phyloP scores from a whole-genome alignment of 2,329 filamentous ascomycete genomes.

The Blastomyces percursus region DNA sequence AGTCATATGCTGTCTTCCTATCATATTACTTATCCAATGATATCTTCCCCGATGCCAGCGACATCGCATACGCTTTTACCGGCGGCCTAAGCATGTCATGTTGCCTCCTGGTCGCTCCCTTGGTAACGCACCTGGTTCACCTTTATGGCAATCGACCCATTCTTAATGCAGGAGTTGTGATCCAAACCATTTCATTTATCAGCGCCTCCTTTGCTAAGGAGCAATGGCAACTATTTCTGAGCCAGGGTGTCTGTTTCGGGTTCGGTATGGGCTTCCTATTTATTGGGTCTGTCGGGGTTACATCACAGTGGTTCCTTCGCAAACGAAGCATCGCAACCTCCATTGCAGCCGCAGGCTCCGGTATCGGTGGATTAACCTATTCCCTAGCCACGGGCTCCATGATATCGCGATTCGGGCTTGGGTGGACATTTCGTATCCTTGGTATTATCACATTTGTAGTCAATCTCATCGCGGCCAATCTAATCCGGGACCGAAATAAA shows the following conservation, averaged over 20 bases:
- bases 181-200: slow-evolving; percentile 46
- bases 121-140: slow-evolving; percentile 45
- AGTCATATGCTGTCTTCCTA: slow-evolving; percentile 48
- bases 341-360: slow-evolving; percentile 47
- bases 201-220: slow-evolving; percentile 45
- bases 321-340: slow-evolving; percentile 50
- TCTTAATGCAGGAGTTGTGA: slow-evolving; percentile 45
- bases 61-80: slow-evolving; percentile 49
- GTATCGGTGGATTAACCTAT: slow-evolving; percentile 50
- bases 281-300: slow-evolving; percentile 45
- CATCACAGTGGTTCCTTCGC: slow-evolving; percentile 53
- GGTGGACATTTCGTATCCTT: slow-evolving; percentile 52
- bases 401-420: slow-evolving; percentile 44
- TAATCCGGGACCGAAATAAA: slow-evolving; percentile 49
- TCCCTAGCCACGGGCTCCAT: slow-evolving; percentile 48
- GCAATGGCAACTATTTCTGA: slow-evolving; percentile 52
- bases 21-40: slow-evolving; percentile 47
- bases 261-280: slow-evolving; percentile 54
- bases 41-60: slow-evolving; percentile 44
- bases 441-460: slow-evolving; percentile 43
- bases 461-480: slow-evolving; percentile 44
- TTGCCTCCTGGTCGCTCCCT: slow-evolving; percentile 46
- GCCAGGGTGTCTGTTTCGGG: slow-evolving; percentile 52
- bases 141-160: slow-evolving; percentile 44
- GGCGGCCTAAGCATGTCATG: slow-evolving; percentile 50